A percentile compares a stretch with the other conserved stretches of the same genome.
phyloP scores from a whole-genome alignment of 768 basidiomycete species.

The Sarcodon sp. region DNA sequence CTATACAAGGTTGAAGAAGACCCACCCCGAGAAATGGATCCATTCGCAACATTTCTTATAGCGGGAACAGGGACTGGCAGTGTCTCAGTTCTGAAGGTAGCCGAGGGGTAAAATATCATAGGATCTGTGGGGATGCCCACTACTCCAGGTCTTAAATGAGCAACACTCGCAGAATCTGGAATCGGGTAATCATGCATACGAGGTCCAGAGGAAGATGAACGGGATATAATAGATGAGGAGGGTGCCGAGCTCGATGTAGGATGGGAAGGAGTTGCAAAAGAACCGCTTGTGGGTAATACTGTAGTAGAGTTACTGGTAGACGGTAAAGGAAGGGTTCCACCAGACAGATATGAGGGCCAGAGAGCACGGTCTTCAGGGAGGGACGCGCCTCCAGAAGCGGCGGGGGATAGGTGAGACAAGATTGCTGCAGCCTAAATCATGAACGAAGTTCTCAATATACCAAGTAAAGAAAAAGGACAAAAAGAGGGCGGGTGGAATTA shows the following conservation, averaged over 20 bases:
- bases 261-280: slow-evolving; percentile 6
- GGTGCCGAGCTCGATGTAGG: slow-evolving; percentile 44
- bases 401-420: slow-evolving; percentile 72
- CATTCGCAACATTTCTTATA: no score
- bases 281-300: slow-evolving; percentile 4
- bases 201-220: slow-evolving; percentile 31
- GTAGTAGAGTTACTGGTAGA: slow-evolving; percentile 5
- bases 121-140: no score
- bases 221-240: slow-evolving; percentile 13
- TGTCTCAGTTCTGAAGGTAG: no score
- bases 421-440: slow-evolving; percentile 76
- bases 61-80: no score
- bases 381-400: slow-evolving; percentile 50
- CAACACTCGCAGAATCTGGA: slow-evolving; percentile 12
- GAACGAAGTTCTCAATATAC: slow-evolving; percentile 2
- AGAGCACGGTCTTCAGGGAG: slow-evolving; percentile 89
- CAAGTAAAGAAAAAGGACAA: not conserved
- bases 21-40: no score
- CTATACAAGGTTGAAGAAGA: no score
- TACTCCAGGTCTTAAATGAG: no score
- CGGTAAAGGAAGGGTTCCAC: slow-evolving; percentile 52
- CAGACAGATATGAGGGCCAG: slow-evolving; percentile 79
- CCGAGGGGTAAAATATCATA: no score
- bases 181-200: slow-evolving; percentile 56
- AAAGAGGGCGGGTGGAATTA: not conserved